Conservation (phyloP, 164 flowering plant species). For the Dillenia suffruticosa region DNA sequence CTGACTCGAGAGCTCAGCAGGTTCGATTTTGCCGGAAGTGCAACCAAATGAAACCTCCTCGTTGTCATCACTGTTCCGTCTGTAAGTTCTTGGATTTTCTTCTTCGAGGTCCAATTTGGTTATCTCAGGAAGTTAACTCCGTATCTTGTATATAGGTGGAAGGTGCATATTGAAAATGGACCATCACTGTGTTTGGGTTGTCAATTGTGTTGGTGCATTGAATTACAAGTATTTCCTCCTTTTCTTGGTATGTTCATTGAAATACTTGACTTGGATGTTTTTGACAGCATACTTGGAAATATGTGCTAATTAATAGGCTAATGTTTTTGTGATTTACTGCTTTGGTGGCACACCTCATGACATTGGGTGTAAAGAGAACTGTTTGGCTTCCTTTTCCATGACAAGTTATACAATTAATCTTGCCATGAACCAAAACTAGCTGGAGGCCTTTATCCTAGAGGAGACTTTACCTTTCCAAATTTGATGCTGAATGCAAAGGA, state of each 20-base stretch:
- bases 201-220: slow-evolving; percentile 95
- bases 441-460: too few species aligned
- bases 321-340: too few species aligned
- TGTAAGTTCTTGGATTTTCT: slow-evolving; percentile 47
- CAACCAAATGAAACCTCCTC: slow-evolving; percentile 91
- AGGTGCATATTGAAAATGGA: slow-evolving; percentile 99
- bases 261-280: too few species aligned
- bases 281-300: too few species aligned
- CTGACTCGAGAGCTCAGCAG: slow-evolving; percentile 42
- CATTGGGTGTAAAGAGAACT: too few species aligned
- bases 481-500: too few species aligned
- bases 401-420: too few species aligned
- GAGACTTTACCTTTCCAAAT: too few species aligned
- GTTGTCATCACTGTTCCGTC: slow-evolving; percentile 99
- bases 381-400: too few species aligned
- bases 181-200: slow-evolving; percentile 99
- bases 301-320: too few species aligned
- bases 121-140: background rate
- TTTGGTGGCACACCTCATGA: too few species aligned
- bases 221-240: slow-evolving; percentile 97
- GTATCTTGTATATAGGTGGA: slow-evolving; percentile 60
- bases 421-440: too few species aligned
- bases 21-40: slow-evolving; percentile 85
- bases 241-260: slow-evolving; percentile 63
- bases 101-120: background rate